Evolutionary conservation across 73 alveolate genomes (phyloP).

Genomic region (Uronychia setigera): DNA sequence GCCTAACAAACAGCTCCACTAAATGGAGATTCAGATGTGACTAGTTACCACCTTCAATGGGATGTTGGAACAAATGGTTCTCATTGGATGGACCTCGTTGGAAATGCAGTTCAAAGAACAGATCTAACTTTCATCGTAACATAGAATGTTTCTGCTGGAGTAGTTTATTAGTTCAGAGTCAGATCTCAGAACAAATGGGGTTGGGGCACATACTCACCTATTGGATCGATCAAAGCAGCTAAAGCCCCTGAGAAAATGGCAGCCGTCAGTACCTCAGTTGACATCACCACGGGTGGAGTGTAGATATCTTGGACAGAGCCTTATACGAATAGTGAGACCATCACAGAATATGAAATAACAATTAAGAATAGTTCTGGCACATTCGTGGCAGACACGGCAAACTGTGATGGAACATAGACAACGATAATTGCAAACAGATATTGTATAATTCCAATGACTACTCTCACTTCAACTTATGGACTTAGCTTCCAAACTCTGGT

Average conservation of each 20-base stretch:
- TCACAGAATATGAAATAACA: constrained; percentile 17
- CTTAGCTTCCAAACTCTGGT: constrained; percentile 5
- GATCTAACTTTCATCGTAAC: neutral
- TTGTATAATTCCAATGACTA: constrained; percentile 2
- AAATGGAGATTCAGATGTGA: constrained; percentile 22
- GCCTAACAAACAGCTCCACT: constrained; percentile 11
- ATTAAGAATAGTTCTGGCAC: neutral
- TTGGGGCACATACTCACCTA: constrained; percentile 38
- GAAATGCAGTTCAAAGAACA: neutral
- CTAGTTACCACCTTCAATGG: constrained; percentile 40
- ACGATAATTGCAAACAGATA: neutral
- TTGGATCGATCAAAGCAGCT: constrained; percentile 25
- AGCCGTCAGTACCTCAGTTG: constrained; percentile 31
- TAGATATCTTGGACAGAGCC: constrained; percentile 47
- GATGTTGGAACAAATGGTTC: constrained; percentile 15
- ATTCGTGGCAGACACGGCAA: neutral
- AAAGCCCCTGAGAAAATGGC: constrained; percentile 35
- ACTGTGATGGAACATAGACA: neutral
- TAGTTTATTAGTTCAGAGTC: neutral
- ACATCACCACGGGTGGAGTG: constrained; percentile 48
- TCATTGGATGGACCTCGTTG: neutral
- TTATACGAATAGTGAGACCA: constrained; percentile 12
- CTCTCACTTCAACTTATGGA: constrained; percentile 7
- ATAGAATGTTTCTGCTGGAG: constrained; percentile 1
- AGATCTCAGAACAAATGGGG: constrained; percentile 15